Evolutionary conservation across 768 basidiomycete genomes (phyloP).

Genomic region (Macrolepiota albuminosa): DNA sequence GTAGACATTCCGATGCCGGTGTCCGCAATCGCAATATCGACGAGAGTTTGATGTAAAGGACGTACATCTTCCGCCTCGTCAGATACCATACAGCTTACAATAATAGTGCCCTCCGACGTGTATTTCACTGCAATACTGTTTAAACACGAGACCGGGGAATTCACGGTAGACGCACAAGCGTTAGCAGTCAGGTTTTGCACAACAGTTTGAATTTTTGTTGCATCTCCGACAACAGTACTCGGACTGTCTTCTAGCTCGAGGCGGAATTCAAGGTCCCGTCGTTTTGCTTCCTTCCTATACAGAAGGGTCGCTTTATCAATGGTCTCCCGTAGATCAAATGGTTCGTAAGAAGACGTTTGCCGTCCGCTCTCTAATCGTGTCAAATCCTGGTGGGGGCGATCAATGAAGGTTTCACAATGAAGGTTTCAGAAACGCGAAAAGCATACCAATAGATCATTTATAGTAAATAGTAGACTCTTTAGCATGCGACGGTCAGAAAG

Average conservation of each 20-base stretch:
- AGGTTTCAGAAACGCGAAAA: background rate
- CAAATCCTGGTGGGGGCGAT: constrained; percentile 44
- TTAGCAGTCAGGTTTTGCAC: constrained; percentile 78
- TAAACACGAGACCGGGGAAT: background rate
- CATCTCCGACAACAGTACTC: constrained; percentile 62
- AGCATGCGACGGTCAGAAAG: background rate
- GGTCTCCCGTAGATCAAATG: constrained; percentile 58
- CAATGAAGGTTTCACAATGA: background rate
- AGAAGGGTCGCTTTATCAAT: constrained; percentile 59
- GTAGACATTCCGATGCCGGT: constrained; percentile 68
- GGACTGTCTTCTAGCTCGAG: constrained; percentile 54
- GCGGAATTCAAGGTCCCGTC: constrained; percentile 55
- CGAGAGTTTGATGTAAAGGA: constrained; percentile 40
- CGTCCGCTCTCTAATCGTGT: constrained; percentile 74
- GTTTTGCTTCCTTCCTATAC: constrained; percentile 62
- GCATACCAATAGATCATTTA: constrained; percentile 70
- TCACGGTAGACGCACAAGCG: constrained; percentile 40
- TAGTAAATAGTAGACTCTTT: constrained; percentile 71
- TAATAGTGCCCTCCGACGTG: constrained; percentile 56
- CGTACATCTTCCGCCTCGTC: constrained; percentile 49
- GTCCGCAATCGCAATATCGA: constrained; percentile 69
- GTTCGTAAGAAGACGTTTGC: constrained; percentile 72
- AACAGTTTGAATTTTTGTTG: constrained; percentile 68
- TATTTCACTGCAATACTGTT: constrained; percentile 54
- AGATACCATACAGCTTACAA: constrained; percentile 49